A percentile compares a stretch with the other conserved stretches of the same genome.
Evolutionary conservation across 768 basidiomycete species (phyloP).

Genomic region (Harrya chromipes): DNA sequence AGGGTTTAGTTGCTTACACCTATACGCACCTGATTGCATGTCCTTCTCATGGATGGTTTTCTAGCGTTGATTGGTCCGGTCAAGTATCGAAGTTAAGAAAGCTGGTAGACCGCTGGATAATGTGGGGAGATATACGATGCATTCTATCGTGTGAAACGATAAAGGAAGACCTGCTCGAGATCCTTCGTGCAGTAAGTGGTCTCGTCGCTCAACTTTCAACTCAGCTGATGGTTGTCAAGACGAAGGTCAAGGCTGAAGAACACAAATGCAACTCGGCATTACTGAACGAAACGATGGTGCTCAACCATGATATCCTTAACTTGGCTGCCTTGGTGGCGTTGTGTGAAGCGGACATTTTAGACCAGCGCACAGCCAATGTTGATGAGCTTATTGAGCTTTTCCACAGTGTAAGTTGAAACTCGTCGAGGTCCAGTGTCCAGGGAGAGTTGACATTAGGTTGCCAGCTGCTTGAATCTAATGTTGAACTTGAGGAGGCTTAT

Average conservation of each 20-base stretch:
- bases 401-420: constrained; percentile 19
- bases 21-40: constrained; percentile 26
- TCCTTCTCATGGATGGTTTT: constrained; percentile 9
- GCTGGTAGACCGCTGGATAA: constrained; percentile 8
- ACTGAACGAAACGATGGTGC: constrained; percentile 13
- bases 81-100: constrained; percentile 8
- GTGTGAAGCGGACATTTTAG: constrained; percentile 4
- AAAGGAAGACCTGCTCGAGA: constrained; percentile 8
- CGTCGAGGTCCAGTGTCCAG: not conserved
- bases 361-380: not conserved
- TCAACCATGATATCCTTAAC: constrained; percentile 19
- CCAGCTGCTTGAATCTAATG: constrained; percentile 22
- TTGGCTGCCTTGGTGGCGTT: constrained; percentile 15
- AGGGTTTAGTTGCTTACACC: constrained; percentile 30
- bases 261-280: constrained; percentile 27
- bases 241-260: not conserved
- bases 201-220: not conserved
- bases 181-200: constrained; percentile 18
- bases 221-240: constrained; percentile 13
- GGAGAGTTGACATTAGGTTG: constrained; percentile 1
- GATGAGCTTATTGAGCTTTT: constrained; percentile 22
- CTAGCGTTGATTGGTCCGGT: constrained; percentile 5
- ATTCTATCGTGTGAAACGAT: constrained; percentile 12
- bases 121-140: constrained; percentile 3
- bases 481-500: constrained; percentile 17